Evolutionary conservation across 257 asterid genomes (phyloP).

Genomic region (Forsythia suspensa): DNA sequence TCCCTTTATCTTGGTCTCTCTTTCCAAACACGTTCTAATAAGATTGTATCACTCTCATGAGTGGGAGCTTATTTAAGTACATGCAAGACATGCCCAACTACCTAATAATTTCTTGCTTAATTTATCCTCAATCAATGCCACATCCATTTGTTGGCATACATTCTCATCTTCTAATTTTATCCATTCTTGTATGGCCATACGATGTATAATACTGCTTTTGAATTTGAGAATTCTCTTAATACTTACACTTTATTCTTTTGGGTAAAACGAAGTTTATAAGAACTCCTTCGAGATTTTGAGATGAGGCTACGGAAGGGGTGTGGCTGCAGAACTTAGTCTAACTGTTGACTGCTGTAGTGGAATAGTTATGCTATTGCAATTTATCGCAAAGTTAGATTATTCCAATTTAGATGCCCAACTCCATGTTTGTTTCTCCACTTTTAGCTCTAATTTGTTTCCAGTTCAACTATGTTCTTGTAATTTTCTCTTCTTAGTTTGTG

Average conservation of each 20-base stretch:
- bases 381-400: not conserved
- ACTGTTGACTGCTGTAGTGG: not conserved
- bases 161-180: not conserved
- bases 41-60: not conserved
- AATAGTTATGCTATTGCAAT: not conserved
- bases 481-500: too few species aligned
- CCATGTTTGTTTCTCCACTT: too few species aligned
- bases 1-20: not conserved
- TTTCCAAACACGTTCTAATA: not conserved
- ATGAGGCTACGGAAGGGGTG: not conserved
- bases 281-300: not conserved
- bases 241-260: too few species aligned
- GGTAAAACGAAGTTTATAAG: not conserved
- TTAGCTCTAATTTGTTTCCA: too few species aligned
- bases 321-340: not conserved
- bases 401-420: slow-evolving; percentile 13
- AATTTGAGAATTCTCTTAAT: too few species aligned
- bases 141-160: not conserved
- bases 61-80: not conserved
- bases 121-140: not conserved
- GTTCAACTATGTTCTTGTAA: too few species aligned
- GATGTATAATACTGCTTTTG: too few species aligned
- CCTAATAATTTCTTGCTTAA: too few species aligned
- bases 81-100: not conserved
- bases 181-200: not conserved